Evolutionary conservation across 2,329 filamentous ascomycete genomes (phyloP).

Genomic region (Cladosporium sp.): DNA sequence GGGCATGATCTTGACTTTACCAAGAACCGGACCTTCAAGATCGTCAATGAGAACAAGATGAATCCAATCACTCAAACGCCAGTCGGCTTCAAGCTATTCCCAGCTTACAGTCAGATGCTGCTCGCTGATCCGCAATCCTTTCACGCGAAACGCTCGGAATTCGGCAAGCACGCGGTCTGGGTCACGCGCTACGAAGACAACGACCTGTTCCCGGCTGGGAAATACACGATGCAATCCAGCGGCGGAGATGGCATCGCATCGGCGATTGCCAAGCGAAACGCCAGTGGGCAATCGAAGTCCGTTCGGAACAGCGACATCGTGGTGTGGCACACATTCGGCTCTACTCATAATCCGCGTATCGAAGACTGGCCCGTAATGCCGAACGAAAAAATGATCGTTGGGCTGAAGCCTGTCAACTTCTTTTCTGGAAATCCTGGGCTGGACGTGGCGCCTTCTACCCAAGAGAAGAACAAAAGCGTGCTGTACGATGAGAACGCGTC

Average conservation of each 20-base stretch:
- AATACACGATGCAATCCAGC: conserved; percentile 42
- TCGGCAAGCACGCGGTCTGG: conserved; percentile 49
- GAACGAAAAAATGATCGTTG: conserved; percentile 42
- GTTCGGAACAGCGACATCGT: conserved; percentile 44
- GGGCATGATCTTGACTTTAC: conserved; percentile 32
- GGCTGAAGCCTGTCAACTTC: conserved; percentile 48
- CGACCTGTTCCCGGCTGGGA: conserved; percentile 46
- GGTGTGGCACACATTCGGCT: conserved; percentile 45
- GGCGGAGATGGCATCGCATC: conserved; percentile 35
- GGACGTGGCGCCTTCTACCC: conserved; percentile 45
- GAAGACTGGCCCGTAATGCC: conserved; percentile 50
- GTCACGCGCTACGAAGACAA: conserved; percentile 48
- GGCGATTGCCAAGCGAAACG: conserved; percentile 33
- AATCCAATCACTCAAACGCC: conserved; percentile 43
- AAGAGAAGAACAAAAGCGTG: conserved; percentile 40
- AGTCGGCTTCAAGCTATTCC: conserved; percentile 45
- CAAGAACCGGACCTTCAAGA: conserved; percentile 52
- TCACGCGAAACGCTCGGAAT: conserved; percentile 41
- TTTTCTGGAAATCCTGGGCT: conserved; percentile 48
- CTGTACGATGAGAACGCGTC: conserved; percentile 8
- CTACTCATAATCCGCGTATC: conserved; percentile 47
- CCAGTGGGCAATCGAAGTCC: conserved; percentile 37
- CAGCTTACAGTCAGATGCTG: conserved; percentile 44
- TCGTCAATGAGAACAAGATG: conserved; percentile 42
- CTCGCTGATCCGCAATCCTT: conserved; percentile 41